A percentile compares a stretch with the other conserved stretches of the same genome.
These are phyloP conservation scores for Hypoxylon sp. DNA, from an alignment of 2,329 filamentous ascomycete species.

Conservation along the genomic window DNA sequence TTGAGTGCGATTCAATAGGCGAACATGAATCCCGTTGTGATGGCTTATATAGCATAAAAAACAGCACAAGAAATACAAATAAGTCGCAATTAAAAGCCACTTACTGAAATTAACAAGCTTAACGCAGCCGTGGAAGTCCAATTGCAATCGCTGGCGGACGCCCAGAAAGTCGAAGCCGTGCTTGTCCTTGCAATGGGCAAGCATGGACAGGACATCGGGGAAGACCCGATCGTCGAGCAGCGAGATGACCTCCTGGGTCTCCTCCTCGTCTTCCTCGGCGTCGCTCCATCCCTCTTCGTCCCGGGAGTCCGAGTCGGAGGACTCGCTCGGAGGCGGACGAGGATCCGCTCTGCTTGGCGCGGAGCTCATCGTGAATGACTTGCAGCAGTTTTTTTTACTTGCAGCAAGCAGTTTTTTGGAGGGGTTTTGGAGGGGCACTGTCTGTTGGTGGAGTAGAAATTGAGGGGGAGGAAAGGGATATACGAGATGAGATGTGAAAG, in stretches of 20 bases:
- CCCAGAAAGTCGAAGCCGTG: constrained; percentile 77
- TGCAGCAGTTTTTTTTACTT: constrained; percentile 1
- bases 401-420: background rate
- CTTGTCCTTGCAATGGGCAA: constrained; percentile 76
- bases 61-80: background rate
- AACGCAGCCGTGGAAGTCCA: constrained; percentile 81
- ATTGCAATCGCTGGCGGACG: constrained; percentile 68
- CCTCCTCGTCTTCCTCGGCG: constrained; percentile 73
- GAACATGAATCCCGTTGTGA: background rate
- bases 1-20: background rate
- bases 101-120: constrained; percentile 80
- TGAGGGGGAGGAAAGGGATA: background rate
- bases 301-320: constrained; percentile 58
- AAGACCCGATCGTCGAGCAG: constrained; percentile 78
- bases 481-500: constrained; percentile 13
- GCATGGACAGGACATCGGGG: constrained; percentile 74
- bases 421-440: background rate
- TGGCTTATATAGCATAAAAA: background rate
- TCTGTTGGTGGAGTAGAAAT: background rate
- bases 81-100: constrained; percentile 26
- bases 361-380: constrained; percentile 32
- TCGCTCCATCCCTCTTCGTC: constrained; percentile 65
- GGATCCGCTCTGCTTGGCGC: constrained; percentile 33
- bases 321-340: constrained; percentile 52
- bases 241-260: constrained; percentile 74